These are phyloP conservation scores for Dioszegia hungarica DNA, from an alignment of 768 basidiomycete species.

Conservation along the genomic window DNA sequence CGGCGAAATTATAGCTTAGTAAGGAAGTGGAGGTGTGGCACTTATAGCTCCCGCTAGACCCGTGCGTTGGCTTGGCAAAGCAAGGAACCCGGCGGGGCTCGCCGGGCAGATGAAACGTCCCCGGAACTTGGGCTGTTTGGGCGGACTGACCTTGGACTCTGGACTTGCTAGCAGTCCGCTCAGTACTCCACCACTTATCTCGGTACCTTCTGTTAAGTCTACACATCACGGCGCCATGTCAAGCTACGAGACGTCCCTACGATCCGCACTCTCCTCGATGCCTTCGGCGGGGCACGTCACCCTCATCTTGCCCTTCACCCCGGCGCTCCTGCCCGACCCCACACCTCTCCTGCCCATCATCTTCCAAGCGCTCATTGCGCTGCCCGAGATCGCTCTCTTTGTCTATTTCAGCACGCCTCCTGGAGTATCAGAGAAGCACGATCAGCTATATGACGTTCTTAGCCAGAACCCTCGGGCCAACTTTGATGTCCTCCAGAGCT, in stretches of 20 bases:
- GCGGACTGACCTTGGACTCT: too few relatives aligned
- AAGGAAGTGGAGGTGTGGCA: conserved; percentile 3
- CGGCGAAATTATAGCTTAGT: neutral
- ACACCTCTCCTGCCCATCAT: conserved; percentile 15
- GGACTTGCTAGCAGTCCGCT: too few relatives aligned
- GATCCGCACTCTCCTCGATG: neutral
- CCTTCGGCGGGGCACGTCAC: conserved; percentile 8
- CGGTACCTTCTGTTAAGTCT: too few relatives aligned
- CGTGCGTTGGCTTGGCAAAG: too few relatives aligned
- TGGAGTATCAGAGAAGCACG: neutral
- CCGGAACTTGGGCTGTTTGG: neutral
- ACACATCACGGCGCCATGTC: neutral
- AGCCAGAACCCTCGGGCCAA: conserved; percentile 21
- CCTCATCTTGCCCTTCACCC: conserved; percentile 34
- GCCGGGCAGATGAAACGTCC: too few relatives aligned
- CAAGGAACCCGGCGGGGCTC: too few relatives aligned
- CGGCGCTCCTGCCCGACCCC: conserved; percentile 1
- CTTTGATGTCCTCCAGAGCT: conserved; percentile 68
- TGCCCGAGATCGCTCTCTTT: neutral
- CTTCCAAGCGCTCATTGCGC: neutral
- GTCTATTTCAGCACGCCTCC: conserved; percentile 9
- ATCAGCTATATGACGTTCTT: conserved; percentile 20
- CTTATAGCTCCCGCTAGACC: neutral
- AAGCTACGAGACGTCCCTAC: neutral
- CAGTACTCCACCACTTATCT: too few relatives aligned